These are phyloP conservation scores for Phascolomyces articulosus DNA, from an alignment of 371 early-diverging fungal species.

Conservation along the genomic window DNA sequence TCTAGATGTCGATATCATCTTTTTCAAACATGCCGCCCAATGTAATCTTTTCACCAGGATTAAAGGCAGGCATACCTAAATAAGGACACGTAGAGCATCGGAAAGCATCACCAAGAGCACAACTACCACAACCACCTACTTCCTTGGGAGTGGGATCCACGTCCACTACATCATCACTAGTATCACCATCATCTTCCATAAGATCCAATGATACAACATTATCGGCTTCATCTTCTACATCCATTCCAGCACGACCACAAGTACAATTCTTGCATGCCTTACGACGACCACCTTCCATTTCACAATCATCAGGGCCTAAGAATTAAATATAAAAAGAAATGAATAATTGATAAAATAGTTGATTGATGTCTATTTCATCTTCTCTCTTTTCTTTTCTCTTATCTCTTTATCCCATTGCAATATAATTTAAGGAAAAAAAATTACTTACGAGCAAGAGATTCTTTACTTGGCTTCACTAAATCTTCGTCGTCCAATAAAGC, in stretches of 20 bases:
- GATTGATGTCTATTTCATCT: too few relatives aligned
- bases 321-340: not conserved
- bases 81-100: constrained; percentile 98
- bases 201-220: constrained; percentile 77
- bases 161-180: constrained; percentile 49
- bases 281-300: constrained; percentile 69
- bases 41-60: constrained; percentile 94
- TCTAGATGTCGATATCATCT: constrained; percentile 53
- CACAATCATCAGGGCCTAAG: constrained; percentile 69
- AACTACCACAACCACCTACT: constrained; percentile 72
- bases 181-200: constrained; percentile 42
- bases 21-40: constrained; percentile 66
- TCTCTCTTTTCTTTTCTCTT: not conserved
- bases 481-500: constrained; percentile 88
- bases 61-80: constrained; percentile 98
- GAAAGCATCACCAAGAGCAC: constrained; percentile 99
- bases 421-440: not conserved
- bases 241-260: constrained; percentile 91
- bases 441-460: constrained; percentile 58
- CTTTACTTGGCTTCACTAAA: constrained; percentile 72
- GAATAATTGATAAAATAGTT: too few relatives aligned
- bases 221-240: constrained; percentile 43
- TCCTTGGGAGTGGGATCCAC: constrained; percentile 64
- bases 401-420: not conserved
- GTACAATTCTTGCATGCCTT: constrained; percentile 98